These are phyloP conservation scores for Trichosporon asahii DNA, from an alignment of 1,284 basidiomycete genomes.

Conservation along the genomic window DNA sequence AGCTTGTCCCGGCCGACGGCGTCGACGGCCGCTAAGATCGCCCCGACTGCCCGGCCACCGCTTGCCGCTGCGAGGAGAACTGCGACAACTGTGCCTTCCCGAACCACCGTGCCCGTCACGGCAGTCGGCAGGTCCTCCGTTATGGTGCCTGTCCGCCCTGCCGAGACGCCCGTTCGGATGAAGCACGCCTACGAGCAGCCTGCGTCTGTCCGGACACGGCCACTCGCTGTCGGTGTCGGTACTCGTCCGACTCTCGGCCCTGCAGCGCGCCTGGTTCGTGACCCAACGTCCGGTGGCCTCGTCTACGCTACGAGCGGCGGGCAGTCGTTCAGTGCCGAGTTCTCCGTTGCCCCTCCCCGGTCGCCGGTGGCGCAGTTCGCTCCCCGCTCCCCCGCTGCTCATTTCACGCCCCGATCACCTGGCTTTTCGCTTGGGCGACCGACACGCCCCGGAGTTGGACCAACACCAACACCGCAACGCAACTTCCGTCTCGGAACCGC, in stretches of 20 bases:
- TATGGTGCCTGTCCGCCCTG: background rate
- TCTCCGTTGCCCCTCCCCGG: background rate
- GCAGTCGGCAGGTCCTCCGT: background rate
- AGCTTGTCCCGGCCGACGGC: background rate
- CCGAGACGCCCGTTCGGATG: background rate
- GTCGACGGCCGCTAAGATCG: background rate
- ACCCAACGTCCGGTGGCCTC: background rate
- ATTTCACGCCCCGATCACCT: background rate
- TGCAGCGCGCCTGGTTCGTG: constrained; percentile 7
- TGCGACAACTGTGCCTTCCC: background rate
- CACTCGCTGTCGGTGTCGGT: background rate
- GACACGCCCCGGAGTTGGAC: background rate
- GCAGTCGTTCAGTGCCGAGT: background rate
- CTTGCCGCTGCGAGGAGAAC: background rate
- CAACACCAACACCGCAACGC: constrained; percentile 15
- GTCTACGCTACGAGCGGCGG: constrained; percentile 1
- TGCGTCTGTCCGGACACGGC: background rate
- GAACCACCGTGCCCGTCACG: background rate
- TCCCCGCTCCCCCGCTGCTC: background rate
- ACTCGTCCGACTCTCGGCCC: constrained; percentile 12
- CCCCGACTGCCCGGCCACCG: background rate
- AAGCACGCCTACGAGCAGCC: constrained; percentile 5
- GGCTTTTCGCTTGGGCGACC: constrained; percentile 10
- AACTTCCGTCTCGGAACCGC: background rate
- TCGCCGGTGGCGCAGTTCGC: constrained; percentile 11